Conservation (phyloP, 2,329 filamentous ascomycete genomes). For the Calycina marina region DNA sequence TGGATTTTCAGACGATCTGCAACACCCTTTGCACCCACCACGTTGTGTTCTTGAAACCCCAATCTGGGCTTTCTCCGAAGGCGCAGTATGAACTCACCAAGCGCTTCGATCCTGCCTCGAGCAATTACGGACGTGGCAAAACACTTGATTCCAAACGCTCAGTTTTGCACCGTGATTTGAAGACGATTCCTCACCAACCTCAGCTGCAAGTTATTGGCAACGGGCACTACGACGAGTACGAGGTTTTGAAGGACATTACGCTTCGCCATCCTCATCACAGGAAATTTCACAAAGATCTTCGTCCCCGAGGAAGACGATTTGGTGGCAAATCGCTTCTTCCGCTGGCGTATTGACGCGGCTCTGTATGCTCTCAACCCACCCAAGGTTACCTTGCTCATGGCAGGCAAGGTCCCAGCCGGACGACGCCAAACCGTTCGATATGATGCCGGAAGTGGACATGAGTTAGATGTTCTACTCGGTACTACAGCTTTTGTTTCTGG, state of each 20-base stretch:
- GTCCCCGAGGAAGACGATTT: constrained; percentile 49
- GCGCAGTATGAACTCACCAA: constrained; percentile 63
- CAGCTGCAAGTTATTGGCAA: constrained; percentile 74
- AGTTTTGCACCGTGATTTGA: constrained; percentile 61
- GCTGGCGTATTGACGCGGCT: constrained; percentile 72
- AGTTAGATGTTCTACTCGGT: constrained; percentile 53
- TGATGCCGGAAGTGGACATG: constrained; percentile 55
- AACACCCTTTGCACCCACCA: constrained; percentile 53
- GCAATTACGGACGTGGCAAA: constrained; percentile 62
- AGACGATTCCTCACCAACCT: constrained; percentile 66
- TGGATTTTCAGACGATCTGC: constrained; percentile 48
- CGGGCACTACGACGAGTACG: constrained; percentile 52
- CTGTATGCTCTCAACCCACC: constrained; percentile 64
- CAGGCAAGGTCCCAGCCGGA: constrained; percentile 56
- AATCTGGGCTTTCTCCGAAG: constrained; percentile 46
- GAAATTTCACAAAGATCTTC: constrained; percentile 52
- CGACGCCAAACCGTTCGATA: constrained; percentile 54
- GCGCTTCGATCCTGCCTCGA: constrained; percentile 52
- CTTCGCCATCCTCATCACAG: constrained; percentile 64
- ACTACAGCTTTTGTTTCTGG: constrained; percentile 65
- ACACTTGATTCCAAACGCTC: constrained; percentile 49
- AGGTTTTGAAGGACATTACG: constrained; percentile 52
- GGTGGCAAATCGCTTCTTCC: constrained; percentile 47
- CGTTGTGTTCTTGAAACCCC: constrained; percentile 57
- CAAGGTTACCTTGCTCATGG: constrained; percentile 56